Conservation (phyloP, 306 rosid genomes). For the Cicer bijugum region DNA sequence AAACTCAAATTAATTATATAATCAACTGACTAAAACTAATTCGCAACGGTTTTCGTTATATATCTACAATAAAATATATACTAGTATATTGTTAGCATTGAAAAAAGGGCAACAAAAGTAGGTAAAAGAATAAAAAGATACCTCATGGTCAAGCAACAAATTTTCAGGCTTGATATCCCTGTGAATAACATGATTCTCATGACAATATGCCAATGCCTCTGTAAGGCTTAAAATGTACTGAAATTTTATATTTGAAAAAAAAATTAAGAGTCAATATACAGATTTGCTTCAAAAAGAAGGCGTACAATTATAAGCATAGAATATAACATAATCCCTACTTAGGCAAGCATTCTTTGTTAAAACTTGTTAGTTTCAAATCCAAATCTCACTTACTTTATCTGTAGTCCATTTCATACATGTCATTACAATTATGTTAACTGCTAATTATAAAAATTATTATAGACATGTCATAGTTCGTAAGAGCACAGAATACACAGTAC, state of each 20-base stretch:
- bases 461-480: background rate
- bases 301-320: background rate
- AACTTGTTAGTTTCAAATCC: background rate
- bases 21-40: background rate
- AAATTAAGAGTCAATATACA: slow-evolving; percentile 20
- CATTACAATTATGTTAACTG: background rate
- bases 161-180: slow-evolving; percentile 95
- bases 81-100: background rate
- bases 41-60: background rate
- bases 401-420: background rate
- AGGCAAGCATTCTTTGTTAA: background rate
- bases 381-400: slow-evolving; percentile 14
- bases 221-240: slow-evolving; percentile 83
- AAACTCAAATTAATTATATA: background rate
- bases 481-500: background rate
- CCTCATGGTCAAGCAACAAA: slow-evolving; percentile 89
- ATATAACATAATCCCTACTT: background rate
- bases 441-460: background rate
- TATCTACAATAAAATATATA: background rate
- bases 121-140: slow-evolving; percentile 22
- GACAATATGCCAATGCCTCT: slow-evolving; percentile 85
- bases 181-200: slow-evolving; percentile 89
- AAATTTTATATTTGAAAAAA: slow-evolving; percentile 37
- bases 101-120: background rate
- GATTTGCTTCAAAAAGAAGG: background rate